A percentile compares a stretch with the other conserved stretches of the same genome.
phyloP scores from a whole-genome alignment of 2,329 filamentous ascomycete genomes.

The Penicillium corylophilum region DNA sequence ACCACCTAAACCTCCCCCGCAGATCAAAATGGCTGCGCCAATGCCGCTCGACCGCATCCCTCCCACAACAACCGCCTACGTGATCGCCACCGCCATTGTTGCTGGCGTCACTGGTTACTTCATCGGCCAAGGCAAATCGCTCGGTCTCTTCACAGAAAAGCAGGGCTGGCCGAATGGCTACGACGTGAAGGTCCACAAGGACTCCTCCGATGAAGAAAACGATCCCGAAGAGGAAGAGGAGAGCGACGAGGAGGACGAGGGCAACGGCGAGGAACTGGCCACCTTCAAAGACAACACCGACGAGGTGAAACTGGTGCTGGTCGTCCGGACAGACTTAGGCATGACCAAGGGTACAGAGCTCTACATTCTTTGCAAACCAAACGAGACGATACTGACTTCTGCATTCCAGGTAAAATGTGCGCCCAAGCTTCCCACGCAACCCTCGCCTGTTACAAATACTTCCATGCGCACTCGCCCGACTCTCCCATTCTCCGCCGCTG shows the following conservation, averaged over 20 bases:
- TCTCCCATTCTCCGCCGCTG: slow-evolving; percentile 71
- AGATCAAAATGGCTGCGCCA: slow-evolving; percentile 32
- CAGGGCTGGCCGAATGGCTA: slow-evolving; percentile 57
- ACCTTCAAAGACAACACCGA: slow-evolving; percentile 59
- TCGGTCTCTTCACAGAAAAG: slow-evolving; percentile 65
- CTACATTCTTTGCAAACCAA: background rate
- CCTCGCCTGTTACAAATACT: slow-evolving; percentile 90
- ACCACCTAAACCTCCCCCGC: background rate
- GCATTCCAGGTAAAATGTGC: slow-evolving; percentile 79
- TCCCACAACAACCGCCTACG: slow-evolving; percentile 58
- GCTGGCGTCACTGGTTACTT: slow-evolving; percentile 76
- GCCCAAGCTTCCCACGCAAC: slow-evolving; percentile 96
- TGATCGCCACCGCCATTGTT: slow-evolving; percentile 72
- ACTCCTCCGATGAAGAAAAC: slow-evolving; percentile 42
- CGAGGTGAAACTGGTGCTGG: slow-evolving; percentile 91
- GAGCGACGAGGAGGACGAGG: slow-evolving; percentile 69
- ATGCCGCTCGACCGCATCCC: slow-evolving; percentile 41
- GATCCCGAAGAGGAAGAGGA: slow-evolving; percentile 58
- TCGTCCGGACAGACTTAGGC: slow-evolving; percentile 88
- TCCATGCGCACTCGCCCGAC: slow-evolving; percentile 56
- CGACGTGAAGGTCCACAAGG: slow-evolving; percentile 47
- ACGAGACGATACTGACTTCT: background rate
- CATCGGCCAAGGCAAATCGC: slow-evolving; percentile 60
- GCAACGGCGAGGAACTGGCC: slow-evolving; percentile 50
- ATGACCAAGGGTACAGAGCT: slow-evolving; percentile 83